These are phyloP conservation scores for Ocimum tenuiflorum DNA, from an alignment of 257 asterid genomes.

Conservation along the genomic window DNA sequence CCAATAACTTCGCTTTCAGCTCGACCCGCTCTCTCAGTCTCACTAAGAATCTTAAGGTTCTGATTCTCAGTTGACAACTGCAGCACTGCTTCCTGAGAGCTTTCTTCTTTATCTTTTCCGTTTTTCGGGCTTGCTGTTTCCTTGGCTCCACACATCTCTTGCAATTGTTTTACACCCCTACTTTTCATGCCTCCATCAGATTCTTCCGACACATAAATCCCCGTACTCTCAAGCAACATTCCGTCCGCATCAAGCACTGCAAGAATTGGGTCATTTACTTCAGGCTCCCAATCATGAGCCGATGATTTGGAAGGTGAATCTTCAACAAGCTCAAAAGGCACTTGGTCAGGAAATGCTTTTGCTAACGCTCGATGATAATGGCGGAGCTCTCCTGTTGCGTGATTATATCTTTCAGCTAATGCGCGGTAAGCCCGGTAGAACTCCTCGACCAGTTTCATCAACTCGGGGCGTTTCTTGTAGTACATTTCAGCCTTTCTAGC, in stretches of 20 bases:
- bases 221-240: constrained; percentile 15
- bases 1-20: constrained; percentile 55
- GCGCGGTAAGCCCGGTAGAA: constrained; percentile 94
- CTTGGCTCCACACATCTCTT: constrained; percentile 45
- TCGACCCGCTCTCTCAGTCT: constrained; percentile 46
- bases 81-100: too few relatives aligned
- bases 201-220: constrained; percentile 18
- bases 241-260: constrained; percentile 26
- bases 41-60: constrained; percentile 40
- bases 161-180: constrained; percentile 48
- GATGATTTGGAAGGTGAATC: constrained; percentile 47
- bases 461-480: constrained; percentile 86
- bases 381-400: constrained; percentile 85
- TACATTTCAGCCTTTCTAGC: constrained; percentile 93
- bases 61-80: constrained; percentile 34
- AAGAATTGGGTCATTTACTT: constrained; percentile 14
- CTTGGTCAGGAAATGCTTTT: constrained; percentile 73
- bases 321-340: constrained; percentile 49
- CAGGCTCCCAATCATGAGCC: constrained; percentile 31
- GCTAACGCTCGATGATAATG: constrained; percentile 76
- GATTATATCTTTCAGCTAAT: constrained; percentile 78
- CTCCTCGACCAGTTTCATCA: constrained; percentile 91
- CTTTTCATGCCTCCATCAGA: constrained; percentile 24
- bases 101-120: neutral
- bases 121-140: constrained; percentile 1